Evolutionary conservation across 2,329 filamentous ascomycete genomes (phyloP), one percentile per base, ranked within the genome.

Genomic region (Cladobotryum mycophilum): DNA sequence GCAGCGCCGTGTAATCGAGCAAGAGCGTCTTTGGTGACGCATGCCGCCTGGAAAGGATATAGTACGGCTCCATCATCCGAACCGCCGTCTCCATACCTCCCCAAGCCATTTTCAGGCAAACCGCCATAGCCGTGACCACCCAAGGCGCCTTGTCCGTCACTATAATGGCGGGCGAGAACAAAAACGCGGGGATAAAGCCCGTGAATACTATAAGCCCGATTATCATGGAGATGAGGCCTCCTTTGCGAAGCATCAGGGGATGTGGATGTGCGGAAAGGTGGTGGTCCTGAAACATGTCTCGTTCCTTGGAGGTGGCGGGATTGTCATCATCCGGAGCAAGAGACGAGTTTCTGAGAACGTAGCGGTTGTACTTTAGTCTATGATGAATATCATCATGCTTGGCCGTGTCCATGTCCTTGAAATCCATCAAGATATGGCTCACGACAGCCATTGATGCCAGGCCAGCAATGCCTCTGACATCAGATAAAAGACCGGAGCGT

Each of bases 391-490:
- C 78, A 45, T 80, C 71, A 48, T 84, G 80, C 4, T 76, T 80
- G 7, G 81, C 84, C 1, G 81, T 79, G 61, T 89, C 86, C 68
- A 87, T 79, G 51, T 83, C 83, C 55, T 81, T 82, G 61, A 89
- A 89, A 61, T 89, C 86, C 67, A 82, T 82, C 55, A 89, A 69
- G 62, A 89, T 86, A 57, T 89, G 85, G 55, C 79, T 82, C 54
- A 81, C 80, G 3, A 86, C 85, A 9, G 86, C 85, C 85, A 89
- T 88, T 50, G 85, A 81, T 5, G 86, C 86, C 36, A 89, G 74
- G 2, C 86, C 86, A 2, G 85, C 84, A 47, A 89, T 87, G 5
- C 86, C 86, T 57, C 81, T 82, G 6, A 87, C 85, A 61, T 89
- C 83, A 5, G 80, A 79, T 3, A 82, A 66, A 14, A 89, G 71